Conservation (phyloP, 257 asterid genomes). For the Solanum sparsipilum region DNA sequence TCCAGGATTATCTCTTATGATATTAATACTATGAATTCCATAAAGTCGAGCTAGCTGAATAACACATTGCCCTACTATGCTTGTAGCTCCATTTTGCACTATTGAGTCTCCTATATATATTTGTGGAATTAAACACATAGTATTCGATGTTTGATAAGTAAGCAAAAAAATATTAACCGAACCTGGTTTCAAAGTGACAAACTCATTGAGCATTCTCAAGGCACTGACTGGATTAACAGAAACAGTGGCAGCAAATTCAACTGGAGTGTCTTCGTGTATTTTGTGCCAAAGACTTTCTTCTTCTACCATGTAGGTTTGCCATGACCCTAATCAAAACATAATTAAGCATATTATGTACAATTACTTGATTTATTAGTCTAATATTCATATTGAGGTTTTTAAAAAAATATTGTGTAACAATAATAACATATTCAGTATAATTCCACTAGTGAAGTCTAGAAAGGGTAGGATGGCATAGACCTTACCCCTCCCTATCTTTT, state of each 20-base stretch:
- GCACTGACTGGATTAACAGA: conserved; percentile 87
- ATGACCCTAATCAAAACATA: conserved; percentile 41
- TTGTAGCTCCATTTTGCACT: conserved; percentile 94
- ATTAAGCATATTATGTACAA: background rate
- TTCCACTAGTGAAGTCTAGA: too few species aligned
- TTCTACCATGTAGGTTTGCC: conserved; percentile 88
- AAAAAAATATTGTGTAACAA: background rate
- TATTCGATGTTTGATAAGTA: background rate
- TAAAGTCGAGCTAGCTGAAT: conserved; percentile 76
- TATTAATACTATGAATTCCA: conserved; percentile 61
- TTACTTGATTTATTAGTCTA: background rate
- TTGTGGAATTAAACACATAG: background rate
- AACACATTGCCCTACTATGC: conserved; percentile 87
- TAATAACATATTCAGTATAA: too few species aligned
- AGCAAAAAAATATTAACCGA: background rate
- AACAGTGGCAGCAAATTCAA: conserved; percentile 79
- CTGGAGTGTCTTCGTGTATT: conserved; percentile 52
- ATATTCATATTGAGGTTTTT: background rate
- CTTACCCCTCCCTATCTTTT: too few species aligned
- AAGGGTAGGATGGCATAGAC: background rate
- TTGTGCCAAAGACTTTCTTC: conserved; percentile 76
- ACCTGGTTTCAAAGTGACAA: conserved; percentile 66
- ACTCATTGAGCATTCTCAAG: conserved; percentile 83
- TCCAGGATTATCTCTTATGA: conserved; percentile 82
- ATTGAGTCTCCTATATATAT: conserved; percentile 50